Percentiles rank a stretch among this genome's conserved stretches.
Conservation (phyloP, 352 stramenopile genomes). For the Achlya hypogyna region DNA sequence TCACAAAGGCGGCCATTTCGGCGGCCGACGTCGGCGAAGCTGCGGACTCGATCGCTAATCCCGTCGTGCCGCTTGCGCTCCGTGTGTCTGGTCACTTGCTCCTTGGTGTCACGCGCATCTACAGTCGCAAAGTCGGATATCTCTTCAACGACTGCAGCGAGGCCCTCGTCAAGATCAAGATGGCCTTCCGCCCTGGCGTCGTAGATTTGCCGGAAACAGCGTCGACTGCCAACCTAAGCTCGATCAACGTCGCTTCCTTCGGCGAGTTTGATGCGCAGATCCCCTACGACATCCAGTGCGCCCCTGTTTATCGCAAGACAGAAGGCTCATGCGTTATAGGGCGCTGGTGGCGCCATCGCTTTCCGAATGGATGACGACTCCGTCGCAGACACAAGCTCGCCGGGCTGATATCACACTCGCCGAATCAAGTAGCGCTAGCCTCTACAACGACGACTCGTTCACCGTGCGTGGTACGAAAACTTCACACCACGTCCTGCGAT, state of each 20-base stretch:
- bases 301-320: conserved; percentile 9
- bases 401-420: conserved; percentile 77
- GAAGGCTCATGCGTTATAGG: conserved; percentile 26
- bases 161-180: conserved; percentile 98
- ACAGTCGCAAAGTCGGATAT: conserved; percentile 97
- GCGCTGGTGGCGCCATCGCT: conserved; percentile 50
- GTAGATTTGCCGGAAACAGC: conserved; percentile 62
- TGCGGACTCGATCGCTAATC: conserved; percentile 95
- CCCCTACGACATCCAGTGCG: conserved; percentile 78
- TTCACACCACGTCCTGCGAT: background rate
- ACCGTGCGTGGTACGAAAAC: background rate
- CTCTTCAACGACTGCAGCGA: conserved; percentile 98
- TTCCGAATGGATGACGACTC: conserved; percentile 71
- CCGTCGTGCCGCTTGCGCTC: conserved; percentile 93
- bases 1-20: conserved; percentile 98
- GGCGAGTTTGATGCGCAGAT: conserved; percentile 80
- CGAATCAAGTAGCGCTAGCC: conserved; percentile 38
- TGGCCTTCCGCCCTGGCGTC: conserved; percentile 86
- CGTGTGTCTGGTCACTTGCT: conserved; percentile 96
- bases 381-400: conserved; percentile 65
- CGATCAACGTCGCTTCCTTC: conserved; percentile 82
- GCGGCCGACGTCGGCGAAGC: conserved; percentile 94
- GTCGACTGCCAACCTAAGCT: conserved; percentile 52
- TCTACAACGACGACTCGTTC: background rate
- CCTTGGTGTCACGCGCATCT: conserved; percentile 98